These are phyloP conservation scores for Jatropha multifida DNA, from an alignment of 441 rosid genomes.

Conservation along the genomic window DNA sequence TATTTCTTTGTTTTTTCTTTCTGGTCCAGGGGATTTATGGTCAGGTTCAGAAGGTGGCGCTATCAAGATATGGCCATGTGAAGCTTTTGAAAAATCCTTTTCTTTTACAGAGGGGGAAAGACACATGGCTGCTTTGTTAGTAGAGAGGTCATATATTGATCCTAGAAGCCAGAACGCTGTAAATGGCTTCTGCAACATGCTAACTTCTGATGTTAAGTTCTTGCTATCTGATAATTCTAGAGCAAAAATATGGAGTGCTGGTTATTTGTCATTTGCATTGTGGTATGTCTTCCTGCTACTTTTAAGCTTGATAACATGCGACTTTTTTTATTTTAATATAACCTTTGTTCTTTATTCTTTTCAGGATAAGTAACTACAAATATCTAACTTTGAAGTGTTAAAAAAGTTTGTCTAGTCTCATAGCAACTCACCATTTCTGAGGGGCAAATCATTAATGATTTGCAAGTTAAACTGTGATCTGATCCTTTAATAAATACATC, in stretches of 20 bases:
- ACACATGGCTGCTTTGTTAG: slow-evolving; percentile 84
- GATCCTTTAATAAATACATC: neutral
- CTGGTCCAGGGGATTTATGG: slow-evolving; percentile 86
- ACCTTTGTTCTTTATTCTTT: neutral
- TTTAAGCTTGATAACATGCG: too few species aligned
- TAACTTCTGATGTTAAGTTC: slow-evolving; percentile 70
- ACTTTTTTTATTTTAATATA: too few species aligned
- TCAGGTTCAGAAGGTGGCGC: slow-evolving; percentile 86
- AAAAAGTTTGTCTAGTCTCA: neutral
- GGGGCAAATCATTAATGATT: slow-evolving; percentile 1
- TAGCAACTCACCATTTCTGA: neutral
- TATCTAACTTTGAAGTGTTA: neutral
- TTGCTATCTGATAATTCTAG: slow-evolving; percentile 70
- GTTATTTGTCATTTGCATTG: slow-evolving; percentile 65
- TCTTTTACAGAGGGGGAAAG: slow-evolving; percentile 76
- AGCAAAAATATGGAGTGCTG: slow-evolving; percentile 86
- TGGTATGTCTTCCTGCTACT: slow-evolving; percentile 48
- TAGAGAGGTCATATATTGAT: slow-evolving; percentile 91
- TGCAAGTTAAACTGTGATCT: neutral
- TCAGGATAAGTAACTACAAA: neutral
- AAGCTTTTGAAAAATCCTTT: slow-evolving; percentile 79
- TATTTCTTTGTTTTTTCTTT: slow-evolving; percentile 9
- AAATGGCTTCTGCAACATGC: slow-evolving; percentile 62
- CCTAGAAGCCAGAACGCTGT: slow-evolving; percentile 74
- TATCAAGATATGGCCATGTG: slow-evolving; percentile 96